These are phyloP conservation scores for Pythium insidiosum DNA, from an alignment of 352 stramenopile species.

Conservation along the genomic window DNA sequence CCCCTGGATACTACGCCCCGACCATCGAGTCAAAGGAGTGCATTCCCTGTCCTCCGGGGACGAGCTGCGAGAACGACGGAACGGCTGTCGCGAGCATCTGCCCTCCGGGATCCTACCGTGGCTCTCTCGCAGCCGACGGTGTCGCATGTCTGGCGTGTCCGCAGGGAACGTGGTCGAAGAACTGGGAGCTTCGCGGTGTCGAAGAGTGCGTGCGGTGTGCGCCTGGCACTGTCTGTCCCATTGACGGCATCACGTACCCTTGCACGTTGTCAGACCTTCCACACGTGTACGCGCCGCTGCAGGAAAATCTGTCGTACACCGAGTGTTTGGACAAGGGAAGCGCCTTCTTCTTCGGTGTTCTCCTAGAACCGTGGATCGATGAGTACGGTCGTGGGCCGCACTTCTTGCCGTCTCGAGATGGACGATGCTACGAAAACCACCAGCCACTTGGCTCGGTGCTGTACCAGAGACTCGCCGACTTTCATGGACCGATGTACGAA, in stretches of 20 bases:
- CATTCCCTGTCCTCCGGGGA: conserved; percentile 90
- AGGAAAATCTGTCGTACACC: conserved; percentile 74
- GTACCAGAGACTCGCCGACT: conserved; percentile 92
- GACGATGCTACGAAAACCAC: conserved; percentile 92
- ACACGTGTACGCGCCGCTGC: conserved; percentile 81
- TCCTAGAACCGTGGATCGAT: conserved; percentile 95
- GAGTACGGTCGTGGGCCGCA: conserved; percentile 87
- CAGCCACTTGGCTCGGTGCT: conserved; percentile 83
- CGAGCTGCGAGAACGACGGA: conserved; percentile 88
- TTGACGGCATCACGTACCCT: conserved; percentile 93
- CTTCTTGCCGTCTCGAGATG: conserved; percentile 70
- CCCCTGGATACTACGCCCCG: conserved; percentile 93
- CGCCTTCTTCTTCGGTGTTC: conserved; percentile 91
- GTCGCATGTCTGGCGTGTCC: conserved; percentile 87
- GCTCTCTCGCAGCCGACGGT: conserved; percentile 77
- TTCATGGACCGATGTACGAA: conserved; percentile 92
- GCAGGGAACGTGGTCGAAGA: conserved; percentile 97
- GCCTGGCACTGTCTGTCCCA: conserved; percentile 88
- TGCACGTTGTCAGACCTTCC: conserved; percentile 91
- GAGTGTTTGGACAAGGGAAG: conserved; percentile 84
- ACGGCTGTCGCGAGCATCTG: conserved; percentile 87
- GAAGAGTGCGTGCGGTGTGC: conserved; percentile 91
- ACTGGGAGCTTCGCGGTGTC: conserved; percentile 94
- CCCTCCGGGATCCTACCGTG: conserved; percentile 89
- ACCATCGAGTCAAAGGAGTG: conserved; percentile 93